Conservation (phyloP, 2,329 filamentous ascomycete genomes). For the Alternaria sp. region DNA sequence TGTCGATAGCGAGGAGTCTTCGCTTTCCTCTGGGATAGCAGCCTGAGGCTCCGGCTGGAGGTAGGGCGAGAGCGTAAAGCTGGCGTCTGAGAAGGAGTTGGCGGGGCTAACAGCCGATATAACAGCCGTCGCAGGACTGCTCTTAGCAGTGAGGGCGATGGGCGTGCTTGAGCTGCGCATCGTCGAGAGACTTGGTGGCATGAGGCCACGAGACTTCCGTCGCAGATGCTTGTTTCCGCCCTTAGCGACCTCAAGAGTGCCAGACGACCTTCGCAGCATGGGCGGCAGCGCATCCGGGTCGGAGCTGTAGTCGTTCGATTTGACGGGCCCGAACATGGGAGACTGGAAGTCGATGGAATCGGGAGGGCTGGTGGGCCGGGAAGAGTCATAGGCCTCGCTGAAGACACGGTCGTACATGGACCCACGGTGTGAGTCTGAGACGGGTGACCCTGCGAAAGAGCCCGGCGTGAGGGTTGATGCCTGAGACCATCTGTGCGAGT, state of each 20-base stretch:
- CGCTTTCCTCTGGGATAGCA: conserved; percentile 46
- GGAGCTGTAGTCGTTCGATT: conserved; percentile 28
- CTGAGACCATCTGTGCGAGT: conserved; percentile 67
- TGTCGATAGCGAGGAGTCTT: conserved; percentile 26
- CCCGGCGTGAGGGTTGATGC: conserved; percentile 69
- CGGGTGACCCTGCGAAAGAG: conserved; percentile 82
- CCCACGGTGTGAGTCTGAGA: conserved; percentile 71
- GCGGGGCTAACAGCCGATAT: conserved; percentile 41
- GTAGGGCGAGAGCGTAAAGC: conserved; percentile 35
- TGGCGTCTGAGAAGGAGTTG: conserved; percentile 39
- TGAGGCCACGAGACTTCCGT: conserved; percentile 35
- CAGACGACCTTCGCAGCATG: conserved; percentile 4
- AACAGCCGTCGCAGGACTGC: conserved; percentile 41
- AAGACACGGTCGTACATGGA: conserved; percentile 80
- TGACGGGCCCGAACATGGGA: conserved; percentile 64
- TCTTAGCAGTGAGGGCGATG: conserved; percentile 41
- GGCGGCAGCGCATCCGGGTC: conserved; percentile 20
- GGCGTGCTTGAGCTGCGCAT: conserved; percentile 44
- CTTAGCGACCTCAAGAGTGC: conserved; percentile 8
- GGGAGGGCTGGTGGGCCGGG: conserved; percentile 76
- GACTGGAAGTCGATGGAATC: conserved; percentile 68
- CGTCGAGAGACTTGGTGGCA: conserved; percentile 36
- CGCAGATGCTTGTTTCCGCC: conserved; percentile 17
- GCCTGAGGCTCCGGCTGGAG: conserved; percentile 30
- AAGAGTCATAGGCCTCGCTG: conserved; percentile 66